Base-by-base conservation (phyloP, 352 stramenopile genomes). In the Phytopythium helicoides region DNA sequence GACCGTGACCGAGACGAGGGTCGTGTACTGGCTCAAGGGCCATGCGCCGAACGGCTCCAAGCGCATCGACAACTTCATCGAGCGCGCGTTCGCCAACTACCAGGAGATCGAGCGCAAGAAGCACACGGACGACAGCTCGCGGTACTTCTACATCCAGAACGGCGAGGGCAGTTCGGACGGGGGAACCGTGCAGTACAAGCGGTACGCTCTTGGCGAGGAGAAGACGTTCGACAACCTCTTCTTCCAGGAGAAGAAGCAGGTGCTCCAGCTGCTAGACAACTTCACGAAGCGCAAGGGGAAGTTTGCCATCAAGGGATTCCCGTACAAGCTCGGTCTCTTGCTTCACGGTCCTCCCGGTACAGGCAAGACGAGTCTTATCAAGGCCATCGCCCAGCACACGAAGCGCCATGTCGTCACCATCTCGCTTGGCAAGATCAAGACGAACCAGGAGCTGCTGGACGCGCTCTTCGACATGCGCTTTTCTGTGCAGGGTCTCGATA, bases 141-240 rank as follows among this genome's bases (percentile, higher is more conserved):
- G 68, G 15, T 83, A 80, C 64, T 76, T 72, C 52, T 83, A 76
- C 57, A 62, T 75, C 34, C 58, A 73, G 42, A 23, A 46, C n/a
- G 47, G 56, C 39, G 55, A 54, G 23, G 38, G 56, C 15, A 40
- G 37, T 21, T n/a, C n/a, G n/a, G n/a, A n/a, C n/a, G n/a, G n/a
- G n/a, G n/a, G n/a, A n/a, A 38, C 15, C 16, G 45, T 64, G 38
- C 47, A 52, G 6, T 67, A 84, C 64, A 86, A 93, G 56, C 71
- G 89, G 26, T 96, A 96, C 59, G 78, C 71, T 14, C 58, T 96
- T 16, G 76, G 72, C 35, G 81, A 95, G 26, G 71, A 90, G 34
- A 96, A 97, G 67, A 94, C 81, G 6, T 96, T 97, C 56, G 69
- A 89, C 7, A 89, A 76, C 42, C 66, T 97, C 21, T 97, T 96